These are phyloP conservation scores for Aspergillus tubingensis DNA, from an alignment of 2,329 filamentous ascomycete species.

Conservation along the genomic window DNA sequence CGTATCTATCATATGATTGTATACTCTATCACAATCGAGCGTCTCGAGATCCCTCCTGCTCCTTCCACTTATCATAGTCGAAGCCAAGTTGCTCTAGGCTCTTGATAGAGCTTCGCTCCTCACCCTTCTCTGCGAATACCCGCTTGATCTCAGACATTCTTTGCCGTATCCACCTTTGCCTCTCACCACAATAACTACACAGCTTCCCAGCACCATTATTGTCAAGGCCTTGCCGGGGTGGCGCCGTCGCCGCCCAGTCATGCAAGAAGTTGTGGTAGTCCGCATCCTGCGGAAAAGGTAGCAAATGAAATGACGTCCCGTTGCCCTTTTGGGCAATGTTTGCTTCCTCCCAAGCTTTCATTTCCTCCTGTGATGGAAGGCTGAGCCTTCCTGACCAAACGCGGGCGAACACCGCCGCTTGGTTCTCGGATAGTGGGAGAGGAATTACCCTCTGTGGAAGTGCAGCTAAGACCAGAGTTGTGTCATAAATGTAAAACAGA, in stretches of 20 bases:
- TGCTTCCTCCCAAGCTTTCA: constrained; percentile 67
- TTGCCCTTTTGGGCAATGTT: constrained; percentile 47
- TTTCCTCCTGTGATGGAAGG: constrained; percentile 64
- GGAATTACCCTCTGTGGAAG: constrained; percentile 85
- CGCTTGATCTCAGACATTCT: constrained; percentile 70
- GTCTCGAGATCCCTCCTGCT: constrained; percentile 15
- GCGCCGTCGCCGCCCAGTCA: constrained; percentile 44
- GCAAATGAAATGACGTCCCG: constrained; percentile 56
- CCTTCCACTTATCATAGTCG: constrained; percentile 50
- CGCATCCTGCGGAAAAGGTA: constrained; percentile 52
- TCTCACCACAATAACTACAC: constrained; percentile 70
- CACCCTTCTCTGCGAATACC: constrained; percentile 68
- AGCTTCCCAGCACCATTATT: constrained; percentile 61
- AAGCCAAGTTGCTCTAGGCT: constrained; percentile 74
- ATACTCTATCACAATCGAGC: neutral
- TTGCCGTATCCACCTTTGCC: constrained; percentile 71
- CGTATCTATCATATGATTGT: no score
- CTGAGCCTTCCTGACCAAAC: constrained; percentile 71
- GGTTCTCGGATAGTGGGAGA: constrained; percentile 76
- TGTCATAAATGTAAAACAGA: constrained; percentile 72
- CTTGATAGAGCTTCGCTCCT: constrained; percentile 57
- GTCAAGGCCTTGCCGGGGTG: constrained; percentile 39
- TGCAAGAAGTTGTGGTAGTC: constrained; percentile 49
- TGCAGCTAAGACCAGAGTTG: constrained; percentile 75
- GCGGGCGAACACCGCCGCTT: constrained; percentile 74